phyloP scores from a whole-genome alignment of 306 rosid species.

The Citrullus colocynthis region DNA sequence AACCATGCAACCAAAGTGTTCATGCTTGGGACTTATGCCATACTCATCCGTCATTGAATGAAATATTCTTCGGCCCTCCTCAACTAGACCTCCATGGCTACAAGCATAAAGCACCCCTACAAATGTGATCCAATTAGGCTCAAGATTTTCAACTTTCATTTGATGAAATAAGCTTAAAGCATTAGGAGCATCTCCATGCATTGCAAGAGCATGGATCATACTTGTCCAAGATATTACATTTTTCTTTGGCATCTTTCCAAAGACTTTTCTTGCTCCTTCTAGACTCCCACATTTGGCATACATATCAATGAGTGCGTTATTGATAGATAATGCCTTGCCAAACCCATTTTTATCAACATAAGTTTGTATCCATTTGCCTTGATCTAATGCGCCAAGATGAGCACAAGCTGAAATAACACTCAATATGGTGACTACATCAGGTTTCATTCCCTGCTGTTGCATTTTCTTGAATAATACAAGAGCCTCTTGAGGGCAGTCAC shows the following conservation, averaged over 20 bases:
- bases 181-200: slow-evolving; percentile 57
- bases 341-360: slow-evolving; percentile 44
- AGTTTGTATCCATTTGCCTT: slow-evolving; percentile 47
- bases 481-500: slow-evolving; percentile 61
- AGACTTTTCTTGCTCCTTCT: slow-evolving; percentile 50
- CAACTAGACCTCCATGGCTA: slow-evolving; percentile 71
- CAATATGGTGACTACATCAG: slow-evolving; percentile 60
- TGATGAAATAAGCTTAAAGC: slow-evolving; percentile 44
- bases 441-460: slow-evolving; percentile 29
- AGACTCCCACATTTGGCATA: slow-evolving; percentile 59
- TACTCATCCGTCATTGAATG: slow-evolving; percentile 50
- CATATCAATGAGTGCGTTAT: slow-evolving; percentile 75
- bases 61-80: slow-evolving; percentile 44
- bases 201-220: slow-evolving; percentile 67
- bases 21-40: slow-evolving; percentile 53
- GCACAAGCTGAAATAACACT: slow-evolving; percentile 74
- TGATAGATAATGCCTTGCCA: slow-evolving; percentile 34
- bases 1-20: slow-evolving; percentile 90
- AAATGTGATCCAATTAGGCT: slow-evolving; percentile 70
- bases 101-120: slow-evolving; percentile 88
- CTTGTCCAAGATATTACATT: slow-evolving; percentile 70
- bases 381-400: slow-evolving; percentile 44
- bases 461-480: slow-evolving; percentile 52
- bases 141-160: slow-evolving; percentile 42
- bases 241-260: slow-evolving; percentile 47